Evolutionary conservation across 257 asterid genomes (phyloP), one percentile per base, ranked within the genome.

Genomic region (Paulownia fortunei): DNA sequence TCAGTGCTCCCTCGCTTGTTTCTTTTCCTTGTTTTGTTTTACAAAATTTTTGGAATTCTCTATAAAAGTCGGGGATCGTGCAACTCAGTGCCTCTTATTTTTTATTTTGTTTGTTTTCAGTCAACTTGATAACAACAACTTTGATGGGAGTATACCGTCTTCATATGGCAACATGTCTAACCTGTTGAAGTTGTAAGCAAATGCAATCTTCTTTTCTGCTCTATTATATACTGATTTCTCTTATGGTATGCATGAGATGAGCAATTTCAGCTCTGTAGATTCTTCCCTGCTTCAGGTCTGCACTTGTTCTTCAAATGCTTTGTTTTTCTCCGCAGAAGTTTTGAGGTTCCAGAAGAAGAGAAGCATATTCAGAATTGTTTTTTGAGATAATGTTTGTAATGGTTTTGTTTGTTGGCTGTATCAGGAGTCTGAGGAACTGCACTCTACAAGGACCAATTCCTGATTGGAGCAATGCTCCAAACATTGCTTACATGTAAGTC

Each of bases 361-460:
- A 21, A 30, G 27, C 61, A 21, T 66, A 18, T 32, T 27, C 15
- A 12, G 34, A 79, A 18, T 19, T 49, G 18, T 63, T 37, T 15
- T 76, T 26, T 13, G 52, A 74, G 73, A 62, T 78, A 21, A 37
- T 36, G 34, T 72, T 73, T 23, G 13, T 81, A 64, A 73, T 60
- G 36, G 18, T 72, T 68, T 49, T 47, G 63, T 72, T 76, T 77
- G 16, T 84, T 73, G 72, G 46, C 54, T 82, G 19, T 81, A 70
- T 79, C 95, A 96, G 99, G 97, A 96, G 98, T 87, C 96, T 96
- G 64, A 88, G 98, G 85, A 96, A 96, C 92, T 96, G 99, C 88
- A 88, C 86, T 84, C 84, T 96, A 88, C 91, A 21, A 82, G 99
- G 99, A 75, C 81, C 89, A 13, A 78, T 96, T 80, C 99, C 99